phyloP scores from a whole-genome alignment of 768 basidiomycete species.

The Rhodosporidiobolus sp. region DNA sequence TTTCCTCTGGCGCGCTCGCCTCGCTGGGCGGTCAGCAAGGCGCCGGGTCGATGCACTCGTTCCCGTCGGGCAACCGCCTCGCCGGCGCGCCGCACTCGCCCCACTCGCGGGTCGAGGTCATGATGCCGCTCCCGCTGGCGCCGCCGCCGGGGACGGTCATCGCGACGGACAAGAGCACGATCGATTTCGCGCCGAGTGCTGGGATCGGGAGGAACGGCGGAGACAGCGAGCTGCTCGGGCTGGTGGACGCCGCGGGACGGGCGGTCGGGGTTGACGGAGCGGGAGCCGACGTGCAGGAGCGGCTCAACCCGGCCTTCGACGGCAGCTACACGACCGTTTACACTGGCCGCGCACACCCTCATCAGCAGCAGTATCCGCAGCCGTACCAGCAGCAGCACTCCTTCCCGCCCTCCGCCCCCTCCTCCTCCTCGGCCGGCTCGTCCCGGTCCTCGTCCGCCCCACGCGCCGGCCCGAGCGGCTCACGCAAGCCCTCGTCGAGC shows the following conservation, averaged over 20 bases:
- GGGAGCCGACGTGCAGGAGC: constrained; percentile 3
- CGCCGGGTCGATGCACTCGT: not conserved
- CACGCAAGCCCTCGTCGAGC: not conserved
- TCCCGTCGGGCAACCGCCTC: constrained; percentile 45
- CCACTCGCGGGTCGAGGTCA: constrained; percentile 62
- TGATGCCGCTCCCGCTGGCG: constrained; percentile 66
- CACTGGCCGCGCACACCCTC: not conserved
- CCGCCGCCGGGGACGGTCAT: constrained; percentile 48
- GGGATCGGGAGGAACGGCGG: constrained; percentile 30
- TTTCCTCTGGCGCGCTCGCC: too few species aligned
- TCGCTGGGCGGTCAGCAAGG: not conserved
- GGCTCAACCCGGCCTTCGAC: constrained; percentile 3
- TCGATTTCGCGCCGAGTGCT: constrained; percentile 36
- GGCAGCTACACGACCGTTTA: not conserved
- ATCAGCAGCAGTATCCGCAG: not conserved
- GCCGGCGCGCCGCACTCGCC: constrained; percentile 64
- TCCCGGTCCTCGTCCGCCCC: constrained; percentile 2
- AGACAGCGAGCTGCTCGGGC: not conserved
- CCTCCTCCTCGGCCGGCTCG: constrained; percentile 1
- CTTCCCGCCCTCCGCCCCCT: constrained; percentile 17
- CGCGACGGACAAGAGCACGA: constrained; percentile 35
- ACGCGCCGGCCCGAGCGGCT: not conserved
- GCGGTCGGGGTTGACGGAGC: not conserved
- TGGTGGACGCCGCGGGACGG: not conserved
- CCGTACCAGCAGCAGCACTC: not conserved